Conservation (phyloP, 495 filamentous ascomycete species). For the Talaromyces trachyspermus region DNA sequence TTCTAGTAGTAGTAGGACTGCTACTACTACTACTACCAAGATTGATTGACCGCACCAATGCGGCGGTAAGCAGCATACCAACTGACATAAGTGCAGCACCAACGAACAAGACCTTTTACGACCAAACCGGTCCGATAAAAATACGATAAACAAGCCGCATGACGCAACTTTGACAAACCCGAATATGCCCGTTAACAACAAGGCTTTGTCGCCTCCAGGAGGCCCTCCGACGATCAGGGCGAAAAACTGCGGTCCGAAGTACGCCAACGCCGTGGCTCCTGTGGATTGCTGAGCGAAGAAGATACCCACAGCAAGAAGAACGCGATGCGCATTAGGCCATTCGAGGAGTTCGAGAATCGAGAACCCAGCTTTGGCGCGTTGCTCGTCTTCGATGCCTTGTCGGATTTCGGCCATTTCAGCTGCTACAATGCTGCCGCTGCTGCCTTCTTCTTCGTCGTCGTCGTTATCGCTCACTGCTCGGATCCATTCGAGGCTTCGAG, state of each 20-base stretch:
- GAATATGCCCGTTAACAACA: conserved; percentile 45
- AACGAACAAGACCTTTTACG: conserved; percentile 44
- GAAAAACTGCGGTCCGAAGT: conserved; percentile 48
- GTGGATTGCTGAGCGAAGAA: conserved; percentile 45
- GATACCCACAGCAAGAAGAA: conserved; percentile 31
- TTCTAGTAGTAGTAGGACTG: conserved; percentile 21
- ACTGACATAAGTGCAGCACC: conserved; percentile 44
- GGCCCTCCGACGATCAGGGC: conserved; percentile 48
- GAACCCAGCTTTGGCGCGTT: conserved; percentile 33
- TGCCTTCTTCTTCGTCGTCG: conserved; percentile 19
- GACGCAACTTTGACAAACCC: conserved; percentile 43
- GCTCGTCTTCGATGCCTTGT: conserved; percentile 36
- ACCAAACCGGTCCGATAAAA: conserved; percentile 51
- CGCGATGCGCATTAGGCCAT: conserved; percentile 33
- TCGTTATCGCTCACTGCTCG: conserved; percentile 19
- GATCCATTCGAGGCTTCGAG: conserved; percentile 43
- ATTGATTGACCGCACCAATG: conserved; percentile 39
- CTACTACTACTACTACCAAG: conserved; percentile 35
- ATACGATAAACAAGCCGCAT: conserved; percentile 41
- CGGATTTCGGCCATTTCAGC: conserved; percentile 42
- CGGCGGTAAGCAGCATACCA: conserved; percentile 49
- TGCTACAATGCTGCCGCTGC: conserved; percentile 17
- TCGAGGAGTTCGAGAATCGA: conserved; percentile 33
- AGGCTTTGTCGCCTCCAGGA: conserved; percentile 26
- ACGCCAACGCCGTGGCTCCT: conserved; percentile 46